A percentile compares a stretch with the other conserved stretches of the same genome.
Conservation (phyloP, 345 rosid species). For the Populus pruinosa region DNA sequence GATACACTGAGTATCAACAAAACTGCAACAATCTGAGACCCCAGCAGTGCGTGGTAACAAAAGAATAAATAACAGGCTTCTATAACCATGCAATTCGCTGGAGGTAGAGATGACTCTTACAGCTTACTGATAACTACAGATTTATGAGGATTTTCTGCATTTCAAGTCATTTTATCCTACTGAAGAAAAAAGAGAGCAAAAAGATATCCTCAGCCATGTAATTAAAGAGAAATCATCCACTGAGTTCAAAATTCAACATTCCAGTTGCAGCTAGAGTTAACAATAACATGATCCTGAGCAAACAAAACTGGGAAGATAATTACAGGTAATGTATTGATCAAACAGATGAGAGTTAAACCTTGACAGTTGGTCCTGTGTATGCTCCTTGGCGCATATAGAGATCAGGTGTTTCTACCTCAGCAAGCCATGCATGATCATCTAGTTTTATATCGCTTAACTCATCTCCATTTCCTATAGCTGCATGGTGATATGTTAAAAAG, state of each 20-base stretch:
- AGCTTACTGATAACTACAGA: too few relatives aligned
- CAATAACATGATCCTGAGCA: background rate
- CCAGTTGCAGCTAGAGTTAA: background rate
- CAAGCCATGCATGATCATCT: conserved; percentile 84
- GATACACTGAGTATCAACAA: too few relatives aligned
- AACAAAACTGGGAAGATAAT: background rate
- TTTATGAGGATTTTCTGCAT: too few relatives aligned
- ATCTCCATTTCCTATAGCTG: conserved; percentile 41
- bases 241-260: background rate
- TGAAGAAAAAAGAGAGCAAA: background rate
- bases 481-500: background rate
- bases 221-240: background rate
- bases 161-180: too few relatives aligned
- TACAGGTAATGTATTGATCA: background rate
- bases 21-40: too few relatives aligned
- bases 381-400: conserved; percentile 69
- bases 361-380: conserved; percentile 58
- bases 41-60: too few relatives aligned
- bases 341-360: background rate
- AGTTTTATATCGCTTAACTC: conserved; percentile 41
- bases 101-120: too few relatives aligned
- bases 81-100: too few relatives aligned
- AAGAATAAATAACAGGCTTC: too few relatives aligned
- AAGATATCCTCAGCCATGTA: background rate
- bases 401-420: conserved; percentile 67